Conservation (phyloP, 164 flowering plant species). For the Chimonanthus praecox region DNA sequence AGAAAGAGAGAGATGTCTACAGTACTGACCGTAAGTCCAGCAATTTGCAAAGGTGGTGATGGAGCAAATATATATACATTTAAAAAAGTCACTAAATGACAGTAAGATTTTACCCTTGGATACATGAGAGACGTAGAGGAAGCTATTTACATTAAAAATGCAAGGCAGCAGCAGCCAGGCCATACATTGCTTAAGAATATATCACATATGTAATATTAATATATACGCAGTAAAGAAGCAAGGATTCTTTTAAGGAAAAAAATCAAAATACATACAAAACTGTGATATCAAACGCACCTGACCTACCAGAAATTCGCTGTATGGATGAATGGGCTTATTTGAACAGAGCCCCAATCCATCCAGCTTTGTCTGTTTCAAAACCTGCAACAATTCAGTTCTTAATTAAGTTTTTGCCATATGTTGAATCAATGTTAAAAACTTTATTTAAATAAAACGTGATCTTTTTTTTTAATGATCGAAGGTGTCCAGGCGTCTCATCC, state of each 20-base stretch:
- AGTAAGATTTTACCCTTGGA: neutral
- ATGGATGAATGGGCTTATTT: neutral
- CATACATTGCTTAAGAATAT: constrained; percentile 6
- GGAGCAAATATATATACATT: neutral
- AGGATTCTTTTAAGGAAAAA: neutral
- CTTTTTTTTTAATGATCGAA: too few relatives aligned
- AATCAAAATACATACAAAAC: constrained; percentile 13
- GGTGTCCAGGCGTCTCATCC: too few relatives aligned
- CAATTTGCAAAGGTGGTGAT: neutral
- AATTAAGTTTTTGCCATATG: too few relatives aligned
- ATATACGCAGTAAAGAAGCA: neutral
- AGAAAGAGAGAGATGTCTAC: too few relatives aligned
- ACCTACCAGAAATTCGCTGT: neutral
- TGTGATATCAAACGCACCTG: neutral
- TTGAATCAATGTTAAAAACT: too few relatives aligned
- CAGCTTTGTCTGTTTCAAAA: neutral
- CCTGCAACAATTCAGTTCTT: neutral
- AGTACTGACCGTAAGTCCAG: too few relatives aligned
- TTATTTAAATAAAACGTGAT: too few relatives aligned
- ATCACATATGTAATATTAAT: neutral
- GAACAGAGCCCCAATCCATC: neutral
- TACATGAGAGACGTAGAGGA: neutral
- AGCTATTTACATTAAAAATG: neutral
- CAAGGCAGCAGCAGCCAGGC: neutral
- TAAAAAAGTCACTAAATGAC: neutral